A percentile compares a stretch with the other conserved stretches of the same genome.
Conservation (phyloP, 495 filamentous ascomycete species). For the Penicillium tannophilum region DNA sequence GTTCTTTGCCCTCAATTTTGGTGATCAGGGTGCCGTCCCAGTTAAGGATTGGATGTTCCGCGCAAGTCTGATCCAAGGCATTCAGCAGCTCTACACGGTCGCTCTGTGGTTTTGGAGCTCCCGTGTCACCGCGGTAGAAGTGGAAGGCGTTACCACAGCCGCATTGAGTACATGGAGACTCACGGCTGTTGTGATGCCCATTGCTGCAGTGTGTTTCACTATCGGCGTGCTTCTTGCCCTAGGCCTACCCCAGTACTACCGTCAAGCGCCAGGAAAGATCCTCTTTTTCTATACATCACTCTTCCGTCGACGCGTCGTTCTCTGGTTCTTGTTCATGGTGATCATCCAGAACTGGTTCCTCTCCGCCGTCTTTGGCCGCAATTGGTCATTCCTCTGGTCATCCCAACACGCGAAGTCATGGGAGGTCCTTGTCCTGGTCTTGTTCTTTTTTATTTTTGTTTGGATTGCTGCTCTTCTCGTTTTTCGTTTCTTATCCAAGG, state of each 20-base stretch:
- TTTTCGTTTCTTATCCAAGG: slow-evolving; percentile 47
- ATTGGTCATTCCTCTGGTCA: slow-evolving; percentile 54
- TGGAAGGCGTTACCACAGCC: slow-evolving; percentile 34
- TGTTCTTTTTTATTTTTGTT: slow-evolving; percentile 47
- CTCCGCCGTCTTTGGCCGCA: slow-evolving; percentile 51
- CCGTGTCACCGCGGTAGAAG: slow-evolving; percentile 34
- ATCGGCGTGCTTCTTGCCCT: slow-evolving; percentile 46
- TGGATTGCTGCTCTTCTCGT: slow-evolving; percentile 46
- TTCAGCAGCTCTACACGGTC: slow-evolving; percentile 52
- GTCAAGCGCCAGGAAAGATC: slow-evolving; percentile 65
- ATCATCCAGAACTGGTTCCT: slow-evolving; percentile 54
- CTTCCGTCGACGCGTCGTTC: slow-evolving; percentile 48
- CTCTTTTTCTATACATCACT: slow-evolving; percentile 57
- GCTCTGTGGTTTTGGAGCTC: slow-evolving; percentile 56
- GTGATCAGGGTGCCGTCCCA: slow-evolving; percentile 51
- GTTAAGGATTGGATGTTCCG: slow-evolving; percentile 56
- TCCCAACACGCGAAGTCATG: slow-evolving; percentile 48
- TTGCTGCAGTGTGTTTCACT: slow-evolving; percentile 43
- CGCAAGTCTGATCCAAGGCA: slow-evolving; percentile 53
- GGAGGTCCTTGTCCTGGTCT: slow-evolving; percentile 46
- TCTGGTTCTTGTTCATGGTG: slow-evolving; percentile 52
- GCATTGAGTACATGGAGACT: slow-evolving; percentile 46
- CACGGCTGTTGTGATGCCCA: slow-evolving; percentile 48
- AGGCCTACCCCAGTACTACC: slow-evolving; percentile 52
- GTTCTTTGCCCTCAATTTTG: slow-evolving; percentile 56